Percentiles rank a stretch among this genome's conserved stretches.
phyloP scores from a whole-genome alignment of 1,139 yeast genomes.

The Yamadazyma epiphylla region DNA sequence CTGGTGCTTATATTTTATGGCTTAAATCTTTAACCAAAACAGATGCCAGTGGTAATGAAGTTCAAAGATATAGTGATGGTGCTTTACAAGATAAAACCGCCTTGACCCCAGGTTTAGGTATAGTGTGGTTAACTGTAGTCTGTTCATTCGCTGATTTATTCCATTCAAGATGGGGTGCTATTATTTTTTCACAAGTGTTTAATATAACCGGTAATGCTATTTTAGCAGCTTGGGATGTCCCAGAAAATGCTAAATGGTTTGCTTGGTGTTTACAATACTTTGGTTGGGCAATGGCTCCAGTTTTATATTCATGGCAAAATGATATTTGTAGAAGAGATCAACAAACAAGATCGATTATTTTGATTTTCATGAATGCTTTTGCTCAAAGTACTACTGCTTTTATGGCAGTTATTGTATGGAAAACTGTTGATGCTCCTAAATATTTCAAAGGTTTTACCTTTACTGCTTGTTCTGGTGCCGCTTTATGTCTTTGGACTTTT shows the following conservation, averaged over 20 bases:
- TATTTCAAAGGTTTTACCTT: constrained; percentile 40
- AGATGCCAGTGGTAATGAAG: constrained; percentile 18
- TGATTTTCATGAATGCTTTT: constrained; percentile 41
- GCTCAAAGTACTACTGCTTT: constrained; percentile 45
- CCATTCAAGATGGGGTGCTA: constrained; percentile 55
- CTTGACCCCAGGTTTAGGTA: constrained; percentile 42
- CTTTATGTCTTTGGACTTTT: constrained; percentile 52
- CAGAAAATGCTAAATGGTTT: constrained; percentile 46
- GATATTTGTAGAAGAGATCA: constrained; percentile 45
- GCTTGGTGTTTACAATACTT: constrained; percentile 44
- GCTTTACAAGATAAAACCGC: constrained; percentile 39
- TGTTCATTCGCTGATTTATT: constrained; percentile 48
- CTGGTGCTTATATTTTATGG: constrained; percentile 52
- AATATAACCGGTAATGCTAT: constrained; percentile 37
- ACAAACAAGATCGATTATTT: constrained; percentile 39
- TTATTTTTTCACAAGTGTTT: constrained; percentile 48
- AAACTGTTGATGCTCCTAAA: constrained; percentile 38
- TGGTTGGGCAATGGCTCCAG: constrained; percentile 52
- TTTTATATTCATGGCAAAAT: constrained; percentile 43
- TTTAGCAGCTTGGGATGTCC: constrained; percentile 45
- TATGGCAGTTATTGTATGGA: constrained; percentile 47
- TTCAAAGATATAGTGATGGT: constrained; percentile 24
- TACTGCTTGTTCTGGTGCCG: constrained; percentile 50
- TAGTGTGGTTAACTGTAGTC: constrained; percentile 35
- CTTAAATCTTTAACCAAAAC: constrained; percentile 27